Conservation (phyloP, 2,329 filamentous ascomycete genomes). For the Trichoderma sp. region DNA sequence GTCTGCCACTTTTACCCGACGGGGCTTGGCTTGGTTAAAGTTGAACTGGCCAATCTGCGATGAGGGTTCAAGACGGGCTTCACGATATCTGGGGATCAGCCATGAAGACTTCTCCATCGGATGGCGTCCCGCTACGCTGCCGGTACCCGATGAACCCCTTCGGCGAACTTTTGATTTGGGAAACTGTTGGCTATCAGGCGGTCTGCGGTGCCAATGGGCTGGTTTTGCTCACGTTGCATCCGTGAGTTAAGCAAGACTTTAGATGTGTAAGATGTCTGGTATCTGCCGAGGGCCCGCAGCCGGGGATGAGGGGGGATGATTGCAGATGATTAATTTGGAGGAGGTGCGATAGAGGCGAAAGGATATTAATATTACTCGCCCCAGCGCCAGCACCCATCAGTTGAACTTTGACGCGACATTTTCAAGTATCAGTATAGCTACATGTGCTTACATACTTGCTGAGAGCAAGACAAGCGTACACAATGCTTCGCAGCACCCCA, state of each 20-base stretch:
- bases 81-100: conserved; percentile 1
- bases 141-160: conserved; percentile 2
- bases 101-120: background rate
- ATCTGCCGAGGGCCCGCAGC: background rate
- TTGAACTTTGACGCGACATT: background rate
- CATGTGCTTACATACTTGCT: background rate
- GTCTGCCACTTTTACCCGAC: conserved; percentile 16
- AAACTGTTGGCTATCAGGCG: background rate
- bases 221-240: background rate
- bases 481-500: conserved; percentile 20
- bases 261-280: background rate
- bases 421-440: background rate
- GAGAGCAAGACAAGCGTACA: background rate
- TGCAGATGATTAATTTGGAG: background rate
- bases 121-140: background rate
- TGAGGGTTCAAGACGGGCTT: background rate
- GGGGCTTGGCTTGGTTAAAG: background rate
- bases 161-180: conserved; percentile 16
- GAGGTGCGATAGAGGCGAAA: background rate
- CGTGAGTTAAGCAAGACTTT: background rate
- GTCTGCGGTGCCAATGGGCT: background rate
- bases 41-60: background rate
- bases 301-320: background rate
- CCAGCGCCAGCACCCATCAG: background rate
- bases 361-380: background rate